Conservation (phyloP, 2,329 filamentous ascomycete species). For the Alternaria brassicicola region DNA sequence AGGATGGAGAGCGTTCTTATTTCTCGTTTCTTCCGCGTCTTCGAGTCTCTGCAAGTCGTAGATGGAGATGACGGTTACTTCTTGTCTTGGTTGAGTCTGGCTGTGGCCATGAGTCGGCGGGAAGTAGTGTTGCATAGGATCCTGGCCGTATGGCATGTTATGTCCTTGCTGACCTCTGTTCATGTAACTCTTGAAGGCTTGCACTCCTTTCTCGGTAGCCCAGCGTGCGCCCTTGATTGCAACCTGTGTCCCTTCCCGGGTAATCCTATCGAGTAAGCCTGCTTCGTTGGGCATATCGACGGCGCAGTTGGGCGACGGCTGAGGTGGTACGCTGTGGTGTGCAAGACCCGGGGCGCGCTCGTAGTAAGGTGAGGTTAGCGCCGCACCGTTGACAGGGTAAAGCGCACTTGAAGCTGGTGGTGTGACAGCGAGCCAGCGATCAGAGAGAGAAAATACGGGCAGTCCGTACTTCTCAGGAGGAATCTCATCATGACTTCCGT, state of each 20-base stretch:
- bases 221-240: constrained; percentile 75
- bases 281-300: constrained; percentile 76
- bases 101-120: constrained; percentile 77
- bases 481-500: constrained; percentile 44
- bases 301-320: constrained; percentile 69
- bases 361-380: constrained; percentile 58
- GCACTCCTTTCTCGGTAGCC: constrained; percentile 76
- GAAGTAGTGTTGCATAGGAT: constrained; percentile 63
- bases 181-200: constrained; percentile 83
- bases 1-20: constrained; percentile 62
- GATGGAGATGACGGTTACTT: constrained; percentile 76
- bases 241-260: constrained; percentile 80
- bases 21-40: constrained; percentile 54
- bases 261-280: constrained; percentile 75
- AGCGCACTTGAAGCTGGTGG: constrained; percentile 74
- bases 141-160: constrained; percentile 31
- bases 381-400: constrained; percentile 70
- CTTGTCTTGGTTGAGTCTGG: constrained; percentile 56
- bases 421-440: constrained; percentile 79
- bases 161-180: constrained; percentile 54
- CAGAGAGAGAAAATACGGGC: constrained; percentile 71
- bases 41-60: constrained; percentile 70
- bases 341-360: constrained; percentile 62
- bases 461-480: constrained; percentile 56
- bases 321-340: constrained; percentile 70